These are phyloP conservation scores for Rhizopogon vesiculosus DNA, from an alignment of 768 basidiomycete species.

Conservation along the genomic window DNA sequence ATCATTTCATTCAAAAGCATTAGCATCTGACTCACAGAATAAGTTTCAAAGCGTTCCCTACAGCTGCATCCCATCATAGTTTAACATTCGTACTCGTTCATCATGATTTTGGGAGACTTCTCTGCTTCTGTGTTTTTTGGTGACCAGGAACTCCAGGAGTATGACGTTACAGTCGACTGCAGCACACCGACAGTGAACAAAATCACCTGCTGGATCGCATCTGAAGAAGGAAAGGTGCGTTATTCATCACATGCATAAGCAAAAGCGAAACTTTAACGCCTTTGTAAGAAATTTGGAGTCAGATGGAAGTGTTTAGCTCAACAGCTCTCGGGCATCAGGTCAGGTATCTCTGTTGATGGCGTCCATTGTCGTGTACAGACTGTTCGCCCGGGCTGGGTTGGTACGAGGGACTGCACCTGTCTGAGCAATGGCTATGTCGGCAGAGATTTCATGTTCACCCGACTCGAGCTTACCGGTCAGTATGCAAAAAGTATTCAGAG, in stretches of 20 bases:
- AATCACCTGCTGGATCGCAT: conserved; percentile 18
- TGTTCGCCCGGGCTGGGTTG: background rate
- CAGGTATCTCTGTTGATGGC: conserved; percentile 9
- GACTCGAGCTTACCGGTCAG: conserved; percentile 13
- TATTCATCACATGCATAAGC: background rate
- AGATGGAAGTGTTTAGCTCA: conserved; percentile 9
- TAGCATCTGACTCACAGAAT: too few species aligned
- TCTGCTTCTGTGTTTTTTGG: conserved; percentile 13
- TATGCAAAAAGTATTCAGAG: too few species aligned
- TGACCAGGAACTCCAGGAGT: conserved; percentile 8
- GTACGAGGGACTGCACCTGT: background rate
- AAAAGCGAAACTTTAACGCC: background rate
- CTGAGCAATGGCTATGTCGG: background rate
- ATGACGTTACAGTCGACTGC: conserved; percentile 3
- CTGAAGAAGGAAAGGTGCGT: conserved; percentile 18
- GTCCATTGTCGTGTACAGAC: rapidly evolving
- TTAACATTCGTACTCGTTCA: too few species aligned
- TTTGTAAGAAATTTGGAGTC: conserved; percentile 8
- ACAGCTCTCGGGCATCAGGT: background rate
- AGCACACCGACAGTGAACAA: conserved; percentile 1
- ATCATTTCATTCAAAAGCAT: too few species aligned
- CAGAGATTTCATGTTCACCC: conserved; percentile 12
- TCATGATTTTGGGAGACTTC: conserved; percentile 13
- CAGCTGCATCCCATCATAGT: too few species aligned
- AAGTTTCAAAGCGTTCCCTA: too few species aligned